phyloP scores from a whole-genome alignment of 108 stramenopile species.

The Nitzschia sp. region DNA sequence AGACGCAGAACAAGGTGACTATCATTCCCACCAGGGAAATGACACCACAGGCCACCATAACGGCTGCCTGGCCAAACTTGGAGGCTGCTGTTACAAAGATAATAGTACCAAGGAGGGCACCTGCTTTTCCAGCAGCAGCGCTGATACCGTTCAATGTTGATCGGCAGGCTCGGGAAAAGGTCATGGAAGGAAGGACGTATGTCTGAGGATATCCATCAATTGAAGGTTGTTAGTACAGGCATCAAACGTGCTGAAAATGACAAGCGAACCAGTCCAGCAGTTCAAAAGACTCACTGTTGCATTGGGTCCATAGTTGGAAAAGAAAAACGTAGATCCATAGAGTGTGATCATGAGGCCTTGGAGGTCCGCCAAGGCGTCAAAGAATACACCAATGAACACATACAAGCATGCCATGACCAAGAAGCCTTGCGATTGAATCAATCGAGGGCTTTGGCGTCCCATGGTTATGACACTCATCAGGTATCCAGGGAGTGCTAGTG shows the following conservation, averaged over 20 bases:
- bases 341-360: slow-evolving; percentile 40
- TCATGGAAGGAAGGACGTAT: slow-evolving; percentile 62
- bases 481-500: slow-evolving; percentile 55
- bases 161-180: slow-evolving; percentile 54
- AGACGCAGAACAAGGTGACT: slow-evolving; percentile 34
- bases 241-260: too few species aligned
- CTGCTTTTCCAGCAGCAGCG: slow-evolving; percentile 61
- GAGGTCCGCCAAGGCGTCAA: slow-evolving; percentile 28
- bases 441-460: slow-evolving; percentile 51
- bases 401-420: slow-evolving; percentile 52
- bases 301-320: slow-evolving; percentile 68
- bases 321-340: slow-evolving; percentile 59
- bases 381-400: slow-evolving; percentile 45
- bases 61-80: slow-evolving; percentile 41
- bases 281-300: slow-evolving; percentile 38
- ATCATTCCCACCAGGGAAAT: slow-evolving; percentile 41
- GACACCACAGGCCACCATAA: slow-evolving; percentile 51
- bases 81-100: slow-evolving; percentile 47
- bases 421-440: slow-evolving; percentile 61
- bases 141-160: slow-evolving; percentile 65
- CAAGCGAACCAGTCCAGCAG: background rate
- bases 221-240: too few species aligned
- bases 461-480: slow-evolving; percentile 47
- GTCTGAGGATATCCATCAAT: slow-evolving; percentile 34
- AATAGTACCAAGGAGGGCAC: slow-evolving; percentile 51